Evolutionary conservation across 148 eudicot species (phyloP), one percentile per base, ranked within the genome.

Genomic region (Cornus florida): DNA sequence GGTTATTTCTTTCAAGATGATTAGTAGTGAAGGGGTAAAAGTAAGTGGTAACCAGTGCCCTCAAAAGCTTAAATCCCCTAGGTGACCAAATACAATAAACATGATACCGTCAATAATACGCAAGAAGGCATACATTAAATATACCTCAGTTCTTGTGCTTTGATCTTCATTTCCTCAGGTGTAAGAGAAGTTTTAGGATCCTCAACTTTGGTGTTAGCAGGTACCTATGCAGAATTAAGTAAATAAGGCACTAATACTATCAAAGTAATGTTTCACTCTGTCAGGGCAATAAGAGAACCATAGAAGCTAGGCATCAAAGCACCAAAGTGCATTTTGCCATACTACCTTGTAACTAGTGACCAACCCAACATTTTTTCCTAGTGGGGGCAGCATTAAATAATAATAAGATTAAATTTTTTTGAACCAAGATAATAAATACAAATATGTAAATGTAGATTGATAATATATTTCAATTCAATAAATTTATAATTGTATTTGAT

Each of bases 71-170:
- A 17, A 3, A 62, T 53, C 4, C 6, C 8, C 62, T 48, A 56
- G 62, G 28, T 28, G n/a, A 50, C 31, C 13, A 67, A 41, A 33
- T 64, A 72, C 23, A 39, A 59, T 5, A 23, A 46, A 24, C 56
- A 28, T 41, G 46, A 28, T 53, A 77, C 48, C 7, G 73, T 57
- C n/a, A 70, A 66, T 19, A 50, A 69, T 22, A 11, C 32, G 31
- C 32, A 24, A 10, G 57, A 71, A 13, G 46, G 31, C 39, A 65
- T 53, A 33, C 6, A 57, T 8, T 22, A 11, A 2, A 1, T 65
- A 46, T 83, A 96, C 99, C 94, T 96, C 46, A 94, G 87, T 81
- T 96, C 99, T 71, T 86, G 87, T 71, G 91, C 83, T 87, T 96
- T 96, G 70, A 85, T 83, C 86, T 83, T 92, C 83, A 90, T 88